phyloP scores from a whole-genome alignment of 768 basidiomycete genomes.

The Hypholoma sublateritium region DNA sequence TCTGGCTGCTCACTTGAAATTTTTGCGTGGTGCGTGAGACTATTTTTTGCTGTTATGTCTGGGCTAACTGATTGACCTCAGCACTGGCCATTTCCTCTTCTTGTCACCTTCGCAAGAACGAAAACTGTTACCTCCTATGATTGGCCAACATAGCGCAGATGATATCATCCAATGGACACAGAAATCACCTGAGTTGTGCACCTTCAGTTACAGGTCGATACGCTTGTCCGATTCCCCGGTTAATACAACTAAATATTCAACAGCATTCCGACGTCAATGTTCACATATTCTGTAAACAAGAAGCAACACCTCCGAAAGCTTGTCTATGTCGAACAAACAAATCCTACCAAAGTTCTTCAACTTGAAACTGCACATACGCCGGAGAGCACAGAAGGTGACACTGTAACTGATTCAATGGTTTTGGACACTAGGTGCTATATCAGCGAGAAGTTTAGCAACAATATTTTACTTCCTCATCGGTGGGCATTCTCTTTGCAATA shows the following conservation, averaged over 20 bases:
- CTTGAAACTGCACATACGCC: conserved; percentile 8
- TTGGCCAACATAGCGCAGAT: conserved; percentile 25
- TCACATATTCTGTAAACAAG: not conserved
- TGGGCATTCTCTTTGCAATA: conserved; percentile 1
- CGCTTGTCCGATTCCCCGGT: not conserved
- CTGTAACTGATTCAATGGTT: not conserved
- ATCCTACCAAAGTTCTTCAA: not conserved
- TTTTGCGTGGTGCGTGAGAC: conserved; percentile 16
- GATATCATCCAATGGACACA: conserved; percentile 44
- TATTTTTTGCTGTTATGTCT: not conserved
- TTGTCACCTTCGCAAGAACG: conserved; percentile 32
- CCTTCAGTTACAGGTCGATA: not conserved
- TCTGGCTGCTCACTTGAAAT: not conserved
- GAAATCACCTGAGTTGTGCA: conserved; percentile 17
- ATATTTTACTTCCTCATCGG: conserved; percentile 24
- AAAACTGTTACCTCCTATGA: conserved; percentile 48
- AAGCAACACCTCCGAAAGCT: conserved; percentile 9
- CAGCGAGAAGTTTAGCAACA: conserved; percentile 6
- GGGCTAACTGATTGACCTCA: conserved; percentile 20
- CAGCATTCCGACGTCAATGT: not conserved
- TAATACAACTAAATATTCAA: not conserved
- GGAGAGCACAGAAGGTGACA: not conserved
- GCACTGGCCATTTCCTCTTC: conserved; percentile 64
- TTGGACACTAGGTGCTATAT: conserved; percentile 2
- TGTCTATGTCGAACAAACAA: conserved; percentile 10